Percentiles rank a stretch among this genome's conserved stretches.
Evolutionary conservation across 1,284 basidiomycete genomes (phyloP).

Genomic region (Kalmanozyma brasiliensis): DNA sequence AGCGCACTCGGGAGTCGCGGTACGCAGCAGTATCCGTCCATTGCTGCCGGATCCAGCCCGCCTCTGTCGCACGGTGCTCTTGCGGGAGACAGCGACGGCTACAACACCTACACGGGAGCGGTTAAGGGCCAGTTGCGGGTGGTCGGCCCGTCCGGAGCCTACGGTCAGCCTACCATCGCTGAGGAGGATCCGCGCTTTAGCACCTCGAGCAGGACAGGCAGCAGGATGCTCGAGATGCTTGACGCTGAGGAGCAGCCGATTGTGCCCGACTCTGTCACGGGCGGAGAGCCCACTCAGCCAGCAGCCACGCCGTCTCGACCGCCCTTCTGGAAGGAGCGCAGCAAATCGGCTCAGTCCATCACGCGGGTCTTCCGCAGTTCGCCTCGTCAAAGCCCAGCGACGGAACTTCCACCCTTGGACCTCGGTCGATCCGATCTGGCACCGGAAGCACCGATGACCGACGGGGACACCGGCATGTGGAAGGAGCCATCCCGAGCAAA

Average conservation of each 20-base stretch:
- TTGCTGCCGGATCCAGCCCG: constrained; percentile 27
- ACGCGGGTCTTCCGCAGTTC: constrained; percentile 30
- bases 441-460: constrained; percentile 9
- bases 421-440: constrained; percentile 8
- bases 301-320: constrained; percentile 16
- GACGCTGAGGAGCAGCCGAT: constrained; percentile 23
- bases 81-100: constrained; percentile 24
- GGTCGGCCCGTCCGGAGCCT: constrained; percentile 13
- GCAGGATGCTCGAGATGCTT: constrained; percentile 41
- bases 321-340: constrained; percentile 39
- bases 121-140: constrained; percentile 27
- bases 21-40: constrained; percentile 20
- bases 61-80: constrained; percentile 22
- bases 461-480: constrained; percentile 33
- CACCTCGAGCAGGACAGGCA: constrained; percentile 29
- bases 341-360: constrained; percentile 26
- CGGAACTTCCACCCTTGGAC: constrained; percentile 3
- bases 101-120: constrained; percentile 37
- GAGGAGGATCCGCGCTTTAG: constrained; percentile 14
- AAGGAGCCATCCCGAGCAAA: constrained; percentile 18
- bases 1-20: constrained; percentile 1
- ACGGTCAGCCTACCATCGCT: constrained; percentile 3
- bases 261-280: constrained; percentile 23
- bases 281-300: constrained; percentile 18
- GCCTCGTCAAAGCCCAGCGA: constrained; percentile 2